Evolutionary conservation across 192 early-diverging fungal species (phyloP).

Genomic region (Coemansia sp.): DNA sequence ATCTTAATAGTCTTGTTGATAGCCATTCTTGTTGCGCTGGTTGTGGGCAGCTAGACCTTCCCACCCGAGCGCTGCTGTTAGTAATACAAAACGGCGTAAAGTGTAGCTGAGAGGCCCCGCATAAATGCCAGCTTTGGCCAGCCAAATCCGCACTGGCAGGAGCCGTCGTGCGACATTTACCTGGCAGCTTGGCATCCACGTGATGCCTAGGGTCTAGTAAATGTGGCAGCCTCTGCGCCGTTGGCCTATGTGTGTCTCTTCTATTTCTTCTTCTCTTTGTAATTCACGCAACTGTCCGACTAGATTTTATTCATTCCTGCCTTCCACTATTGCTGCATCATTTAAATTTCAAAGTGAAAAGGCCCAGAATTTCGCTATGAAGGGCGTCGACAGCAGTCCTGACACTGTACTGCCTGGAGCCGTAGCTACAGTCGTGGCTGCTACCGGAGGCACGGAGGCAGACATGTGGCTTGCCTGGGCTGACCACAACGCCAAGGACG

Average conservation of each 20-base stretch:
- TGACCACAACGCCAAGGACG: conserved; percentile 10
- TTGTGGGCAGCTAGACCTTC: conserved; percentile 11
- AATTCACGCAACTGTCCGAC: neutral
- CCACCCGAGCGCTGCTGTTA: neutral
- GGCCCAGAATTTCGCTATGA: neutral
- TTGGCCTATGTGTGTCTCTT: neutral
- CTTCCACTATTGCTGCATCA: neutral
- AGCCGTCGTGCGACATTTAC: neutral
- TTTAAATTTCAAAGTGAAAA: neutral
- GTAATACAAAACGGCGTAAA: neutral
- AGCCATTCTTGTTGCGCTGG: conserved; percentile 21
- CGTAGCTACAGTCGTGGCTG: neutral
- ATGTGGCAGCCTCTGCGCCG: neutral
- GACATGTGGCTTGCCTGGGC: conserved; percentile 19
- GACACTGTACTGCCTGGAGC: neutral
- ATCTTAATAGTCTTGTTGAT: conserved; percentile 34
- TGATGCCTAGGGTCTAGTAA: neutral
- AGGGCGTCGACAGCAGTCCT: neutral
- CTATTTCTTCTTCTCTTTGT: neutral
- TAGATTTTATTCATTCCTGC: neutral
- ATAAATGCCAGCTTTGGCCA: no score
- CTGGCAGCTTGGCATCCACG: neutral
- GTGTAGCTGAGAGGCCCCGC: neutral
- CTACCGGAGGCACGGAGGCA: neutral
- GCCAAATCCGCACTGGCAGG: neutral